These are phyloP conservation scores for Holtermannia corniformis DNA, from an alignment of 768 basidiomycete genomes.

Conservation along the genomic window DNA sequence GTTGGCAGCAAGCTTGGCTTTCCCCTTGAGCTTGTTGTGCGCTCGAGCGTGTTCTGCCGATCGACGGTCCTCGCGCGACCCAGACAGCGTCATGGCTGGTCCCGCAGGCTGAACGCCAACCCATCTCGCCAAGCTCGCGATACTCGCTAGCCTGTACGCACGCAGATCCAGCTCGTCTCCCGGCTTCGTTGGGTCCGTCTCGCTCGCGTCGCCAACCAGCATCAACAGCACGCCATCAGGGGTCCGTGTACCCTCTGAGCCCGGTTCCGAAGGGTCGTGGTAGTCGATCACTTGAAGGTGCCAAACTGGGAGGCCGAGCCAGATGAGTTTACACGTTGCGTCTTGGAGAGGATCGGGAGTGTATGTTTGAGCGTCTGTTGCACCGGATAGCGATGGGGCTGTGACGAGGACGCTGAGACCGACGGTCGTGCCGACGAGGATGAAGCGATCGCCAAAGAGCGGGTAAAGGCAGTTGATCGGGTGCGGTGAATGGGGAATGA, in stretches of 20 bases:
- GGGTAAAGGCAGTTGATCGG: constrained; percentile 11
- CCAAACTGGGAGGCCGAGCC: constrained; percentile 19
- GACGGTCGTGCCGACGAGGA: constrained; percentile 14
- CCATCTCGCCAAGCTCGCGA: constrained; percentile 14
- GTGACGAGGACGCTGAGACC: constrained; percentile 11
- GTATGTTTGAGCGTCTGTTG: neutral
- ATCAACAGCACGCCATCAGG: constrained; percentile 8
- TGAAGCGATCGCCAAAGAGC: constrained; percentile 3
- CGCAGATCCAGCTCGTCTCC: constrained; percentile 7
- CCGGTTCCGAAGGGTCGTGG: neutral
- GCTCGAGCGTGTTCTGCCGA: constrained; percentile 2
- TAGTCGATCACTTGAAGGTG: constrained; percentile 3
- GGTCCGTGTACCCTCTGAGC: neutral
- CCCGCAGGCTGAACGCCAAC: neutral
- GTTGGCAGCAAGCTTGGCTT: neutral
- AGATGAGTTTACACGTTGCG: constrained; percentile 3
- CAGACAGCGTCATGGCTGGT: neutral
- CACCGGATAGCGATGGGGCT: neutral
- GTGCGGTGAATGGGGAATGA: constrained; percentile 6
- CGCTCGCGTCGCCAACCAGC: constrained; percentile 12
- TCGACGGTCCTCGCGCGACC: too few relatives aligned
- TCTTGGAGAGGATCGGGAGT: neutral
- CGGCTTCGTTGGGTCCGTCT: constrained; percentile 6
- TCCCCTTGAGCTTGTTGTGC: constrained; percentile 3
- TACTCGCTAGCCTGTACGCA: constrained; percentile 8